phyloP scores from a whole-genome alignment of 306 rosid genomes.

The Styphnolobium japonicum region DNA sequence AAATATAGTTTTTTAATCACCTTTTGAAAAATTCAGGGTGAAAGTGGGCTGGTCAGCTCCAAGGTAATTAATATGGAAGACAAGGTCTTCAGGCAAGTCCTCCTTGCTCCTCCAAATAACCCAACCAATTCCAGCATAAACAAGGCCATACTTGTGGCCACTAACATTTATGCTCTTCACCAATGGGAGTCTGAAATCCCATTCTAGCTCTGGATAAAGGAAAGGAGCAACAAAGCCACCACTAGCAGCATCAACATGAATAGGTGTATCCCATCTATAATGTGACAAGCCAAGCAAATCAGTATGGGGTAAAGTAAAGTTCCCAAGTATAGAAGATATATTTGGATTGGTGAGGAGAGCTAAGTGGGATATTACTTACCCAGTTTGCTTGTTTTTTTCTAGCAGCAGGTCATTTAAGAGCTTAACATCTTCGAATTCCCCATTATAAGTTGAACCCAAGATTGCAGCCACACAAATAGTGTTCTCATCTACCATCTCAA shows the following conservation, averaged over 20 bases:
- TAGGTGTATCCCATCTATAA: conserved; percentile 70
- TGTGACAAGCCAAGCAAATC: background rate
- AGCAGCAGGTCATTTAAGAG: conserved; percentile 60
- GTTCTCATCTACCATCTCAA: conserved; percentile 78
- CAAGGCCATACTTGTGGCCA: conserved; percentile 82
- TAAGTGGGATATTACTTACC: conserved; percentile 31
- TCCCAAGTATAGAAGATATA: background rate
- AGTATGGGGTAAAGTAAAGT: background rate
- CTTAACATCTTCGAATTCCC: conserved; percentile 81
- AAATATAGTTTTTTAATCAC: background rate
- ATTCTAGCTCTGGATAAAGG: conserved; percentile 70
- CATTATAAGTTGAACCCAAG: conserved; percentile 79
- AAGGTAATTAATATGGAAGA: conserved; percentile 56
- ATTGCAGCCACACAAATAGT: conserved; percentile 84
- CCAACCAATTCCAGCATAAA: conserved; percentile 87
- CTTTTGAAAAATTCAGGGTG: conserved; percentile 50
- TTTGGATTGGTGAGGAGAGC: background rate
- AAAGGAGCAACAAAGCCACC: conserved; percentile 88
- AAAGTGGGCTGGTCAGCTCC: conserved; percentile 51
- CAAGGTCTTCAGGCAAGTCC: conserved; percentile 63
- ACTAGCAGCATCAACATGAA: conserved; percentile 85
- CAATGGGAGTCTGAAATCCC: conserved; percentile 80
- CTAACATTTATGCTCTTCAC: conserved; percentile 91
- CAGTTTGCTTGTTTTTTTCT: conserved; percentile 56
- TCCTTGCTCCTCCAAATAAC: conserved; percentile 58